Conservation (phyloP, 2,329 filamentous ascomycete species). For the Botryotinia convoluta region DNA sequence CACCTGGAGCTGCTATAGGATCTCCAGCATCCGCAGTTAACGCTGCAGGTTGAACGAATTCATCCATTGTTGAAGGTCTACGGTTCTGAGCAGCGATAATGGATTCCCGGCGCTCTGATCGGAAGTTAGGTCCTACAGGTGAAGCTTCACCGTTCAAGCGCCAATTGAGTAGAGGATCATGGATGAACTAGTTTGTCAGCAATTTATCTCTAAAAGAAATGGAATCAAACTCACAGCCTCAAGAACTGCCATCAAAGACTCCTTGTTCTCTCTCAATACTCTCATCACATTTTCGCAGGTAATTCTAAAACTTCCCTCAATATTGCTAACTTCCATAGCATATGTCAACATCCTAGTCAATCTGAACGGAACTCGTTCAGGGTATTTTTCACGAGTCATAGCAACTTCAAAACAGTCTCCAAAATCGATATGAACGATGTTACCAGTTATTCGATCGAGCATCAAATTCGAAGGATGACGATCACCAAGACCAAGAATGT, state of each 20-base stretch:
- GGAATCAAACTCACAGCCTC: conserved; percentile 73
- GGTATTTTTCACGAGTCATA: conserved; percentile 99
- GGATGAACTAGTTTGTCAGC: conserved; percentile 72
- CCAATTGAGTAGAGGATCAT: conserved; percentile 98
- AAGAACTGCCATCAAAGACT: conserved; percentile 95
- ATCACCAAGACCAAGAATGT: conserved; percentile 94
- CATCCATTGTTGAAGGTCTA: conserved; percentile 68
- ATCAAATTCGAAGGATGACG: conserved; percentile 97
- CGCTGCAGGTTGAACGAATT: conserved; percentile 57
- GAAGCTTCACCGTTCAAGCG: conserved; percentile 67
- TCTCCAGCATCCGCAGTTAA: conserved; percentile 46
- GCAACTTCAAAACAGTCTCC: conserved; percentile 99
- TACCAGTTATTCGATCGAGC: conserved; percentile 92
- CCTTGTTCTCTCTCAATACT: conserved; percentile 93
- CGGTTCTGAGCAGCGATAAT: conserved; percentile 49
- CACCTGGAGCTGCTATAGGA: conserved; percentile 40
- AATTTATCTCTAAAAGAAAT: background rate
- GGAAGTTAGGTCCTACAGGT: conserved; percentile 65
- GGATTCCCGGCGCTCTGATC: conserved; percentile 56
- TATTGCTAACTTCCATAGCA: conserved; percentile 99
- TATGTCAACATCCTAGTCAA: conserved; percentile 98
- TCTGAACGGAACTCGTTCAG: conserved; percentile 95
- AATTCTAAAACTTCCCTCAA: conserved; percentile 96
- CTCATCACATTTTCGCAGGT: conserved; percentile 99
- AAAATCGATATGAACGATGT: conserved; percentile 98